Evolutionary conservation across 2,329 filamentous ascomycete species (phyloP).

Genomic region (Neoarthrinium moseri): DNA sequence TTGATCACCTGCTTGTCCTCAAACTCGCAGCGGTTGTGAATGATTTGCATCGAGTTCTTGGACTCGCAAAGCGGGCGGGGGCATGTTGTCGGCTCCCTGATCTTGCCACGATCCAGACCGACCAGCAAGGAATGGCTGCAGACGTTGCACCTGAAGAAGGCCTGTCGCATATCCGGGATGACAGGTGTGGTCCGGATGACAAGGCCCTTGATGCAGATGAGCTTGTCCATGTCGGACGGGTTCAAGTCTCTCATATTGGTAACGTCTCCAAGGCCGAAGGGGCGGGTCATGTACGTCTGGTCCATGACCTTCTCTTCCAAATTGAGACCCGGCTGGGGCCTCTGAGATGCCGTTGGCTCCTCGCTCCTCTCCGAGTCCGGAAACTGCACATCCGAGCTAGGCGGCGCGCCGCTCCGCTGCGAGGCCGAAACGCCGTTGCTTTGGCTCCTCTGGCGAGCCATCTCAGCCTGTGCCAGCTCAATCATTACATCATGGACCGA

Average conservation of each 20-base stretch:
- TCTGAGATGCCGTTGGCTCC: constrained; percentile 39
- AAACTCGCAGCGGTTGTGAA: constrained; percentile 93
- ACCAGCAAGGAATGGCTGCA: constrained; percentile 91
- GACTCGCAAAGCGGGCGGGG: constrained; percentile 77
- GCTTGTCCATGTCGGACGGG: constrained; percentile 92
- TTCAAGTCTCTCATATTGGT: constrained; percentile 94
- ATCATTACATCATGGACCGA: constrained; percentile 90
- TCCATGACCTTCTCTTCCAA: constrained; percentile 80
- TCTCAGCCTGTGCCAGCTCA: constrained; percentile 80
- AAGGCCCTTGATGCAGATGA: constrained; percentile 91
- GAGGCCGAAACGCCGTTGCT: constrained; percentile 37
- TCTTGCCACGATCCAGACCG: constrained; percentile 92
- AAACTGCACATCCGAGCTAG: constrained; percentile 76
- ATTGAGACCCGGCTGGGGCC: constrained; percentile 48
- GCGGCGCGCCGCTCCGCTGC: constrained; percentile 54
- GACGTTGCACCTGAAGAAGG: constrained; percentile 92
- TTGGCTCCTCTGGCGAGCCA: constrained; percentile 60
- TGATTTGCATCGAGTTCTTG: constrained; percentile 95
- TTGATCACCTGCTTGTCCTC: constrained; percentile 99
- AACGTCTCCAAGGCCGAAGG: constrained; percentile 81
- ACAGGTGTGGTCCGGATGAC: constrained; percentile 95
- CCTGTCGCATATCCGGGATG: constrained; percentile 98
- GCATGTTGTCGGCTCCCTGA: constrained; percentile 89
- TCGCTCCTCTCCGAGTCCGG: constrained; percentile 76
- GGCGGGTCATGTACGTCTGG: constrained; percentile 80